A percentile compares a stretch with the other conserved stretches of the same genome.
Evolutionary conservation across 2,329 filamentous ascomycete species (phyloP).

Genomic region (Alternaria ethzedia): DNA sequence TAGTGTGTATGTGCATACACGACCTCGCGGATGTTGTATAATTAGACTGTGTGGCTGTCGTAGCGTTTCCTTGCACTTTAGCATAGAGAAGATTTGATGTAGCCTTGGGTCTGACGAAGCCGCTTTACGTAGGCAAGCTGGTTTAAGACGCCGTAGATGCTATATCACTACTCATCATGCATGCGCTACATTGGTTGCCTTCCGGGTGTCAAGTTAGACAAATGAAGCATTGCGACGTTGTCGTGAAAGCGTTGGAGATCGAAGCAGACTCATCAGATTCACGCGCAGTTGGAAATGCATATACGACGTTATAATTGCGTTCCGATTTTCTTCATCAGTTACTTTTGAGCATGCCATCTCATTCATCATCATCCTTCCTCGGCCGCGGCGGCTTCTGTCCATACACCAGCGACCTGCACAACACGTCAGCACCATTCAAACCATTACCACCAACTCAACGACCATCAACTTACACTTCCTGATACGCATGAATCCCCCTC

Average conservation of each 20-base stretch:
- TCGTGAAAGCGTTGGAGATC: not conserved
- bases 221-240: not conserved
- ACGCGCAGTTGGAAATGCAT: not conserved
- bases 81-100: no score
- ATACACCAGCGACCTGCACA: slow-evolving; percentile 23
- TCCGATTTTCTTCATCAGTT: not conserved
- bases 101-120: no score
- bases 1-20: no score
- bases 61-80: no score
- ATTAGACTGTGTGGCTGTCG: no score
- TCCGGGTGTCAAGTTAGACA: no score
- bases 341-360: not conserved
- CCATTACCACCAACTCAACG: no score
- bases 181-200: no score
- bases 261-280: not conserved
- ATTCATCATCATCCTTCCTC: slow-evolving; percentile 3
- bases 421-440: not conserved
- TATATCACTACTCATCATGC: no score
- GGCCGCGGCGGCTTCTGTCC: slow-evolving; percentile 21
- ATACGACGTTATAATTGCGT: not conserved
- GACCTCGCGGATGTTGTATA: no score
- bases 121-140: no score
- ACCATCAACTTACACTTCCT: slow-evolving; percentile 23
- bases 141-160: no score
- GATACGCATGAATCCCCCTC: slow-evolving; percentile 37